Evolutionary conservation across 2,329 filamentous ascomycete species (phyloP).

Genomic region (Aureobasidium namibiae): DNA sequence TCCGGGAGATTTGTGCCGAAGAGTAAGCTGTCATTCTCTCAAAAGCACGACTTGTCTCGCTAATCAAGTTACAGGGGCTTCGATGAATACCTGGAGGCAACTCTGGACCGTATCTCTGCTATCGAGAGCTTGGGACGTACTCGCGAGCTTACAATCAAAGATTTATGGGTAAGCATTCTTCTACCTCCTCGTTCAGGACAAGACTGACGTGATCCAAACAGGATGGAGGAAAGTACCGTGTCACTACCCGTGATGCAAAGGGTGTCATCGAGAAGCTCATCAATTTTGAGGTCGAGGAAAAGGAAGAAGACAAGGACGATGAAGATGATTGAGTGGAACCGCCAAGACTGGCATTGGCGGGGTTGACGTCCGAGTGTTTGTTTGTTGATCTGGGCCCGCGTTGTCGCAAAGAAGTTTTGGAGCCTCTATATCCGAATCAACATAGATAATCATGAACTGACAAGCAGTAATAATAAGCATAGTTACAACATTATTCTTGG

Average conservation of each 20-base stretch:
- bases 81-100: slow-evolving; percentile 71
- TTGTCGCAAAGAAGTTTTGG: not conserved
- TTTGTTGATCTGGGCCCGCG: not conserved
- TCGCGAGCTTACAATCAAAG: slow-evolving; percentile 91
- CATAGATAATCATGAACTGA: not conserved
- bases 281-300: slow-evolving; percentile 35
- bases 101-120: slow-evolving; percentile 74
- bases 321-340: slow-evolving; percentile 14
- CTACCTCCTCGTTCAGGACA: not conserved
- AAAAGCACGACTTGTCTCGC: not conserved
- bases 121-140: slow-evolving; percentile 92
- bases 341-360: not conserved
- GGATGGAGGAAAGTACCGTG: slow-evolving; percentile 69
- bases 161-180: slow-evolving; percentile 54
- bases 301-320: slow-evolving; percentile 19
- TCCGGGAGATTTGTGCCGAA: slow-evolving; percentile 69
- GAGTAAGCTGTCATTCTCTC: slow-evolving; percentile 25
- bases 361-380: not conserved
- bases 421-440: not conserved
- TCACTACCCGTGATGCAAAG: slow-evolving; percentile 42
- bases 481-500: not conserved
- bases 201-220: not conserved
- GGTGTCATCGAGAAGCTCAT: slow-evolving; percentile 40
- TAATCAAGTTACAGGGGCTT: slow-evolving; percentile 48
- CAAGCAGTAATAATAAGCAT: not conserved